A percentile compares a stretch with the other conserved stretches of the same genome.
phyloP scores from a whole-genome alignment of 805 yeast genomes.

The Nakazawaea wyomingensis region DNA sequence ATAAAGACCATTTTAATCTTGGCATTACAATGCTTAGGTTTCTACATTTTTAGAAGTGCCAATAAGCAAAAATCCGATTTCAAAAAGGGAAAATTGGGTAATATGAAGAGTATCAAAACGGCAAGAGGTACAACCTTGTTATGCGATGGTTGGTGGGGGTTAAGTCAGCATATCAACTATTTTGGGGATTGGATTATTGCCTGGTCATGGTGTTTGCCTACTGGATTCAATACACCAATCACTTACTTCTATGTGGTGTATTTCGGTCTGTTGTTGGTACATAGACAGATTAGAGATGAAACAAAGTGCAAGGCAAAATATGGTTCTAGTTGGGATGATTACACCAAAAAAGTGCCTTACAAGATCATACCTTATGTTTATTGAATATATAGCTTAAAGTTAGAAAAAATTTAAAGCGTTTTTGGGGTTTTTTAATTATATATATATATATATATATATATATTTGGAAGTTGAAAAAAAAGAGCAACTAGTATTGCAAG shows the following conservation, averaged over 20 bases:
- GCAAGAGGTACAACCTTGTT: slow-evolving; percentile 73
- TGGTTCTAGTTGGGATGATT: slow-evolving; percentile 80
- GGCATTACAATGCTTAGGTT: slow-evolving; percentile 55
- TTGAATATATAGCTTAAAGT: no score
- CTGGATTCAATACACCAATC: slow-evolving; percentile 74
- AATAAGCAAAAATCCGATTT: slow-evolving; percentile 83
- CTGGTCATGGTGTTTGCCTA: slow-evolving; percentile 86
- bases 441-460: no score
- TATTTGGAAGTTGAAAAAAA: no score
- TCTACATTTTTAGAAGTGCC: slow-evolving; percentile 75
- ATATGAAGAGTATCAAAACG: slow-evolving; percentile 67
- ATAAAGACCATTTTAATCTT: slow-evolving; percentile 35
- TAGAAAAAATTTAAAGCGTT: no score
- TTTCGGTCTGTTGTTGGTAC: slow-evolving; percentile 76
- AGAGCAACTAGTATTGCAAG: no score
- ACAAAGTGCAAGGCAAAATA: slow-evolving; percentile 84
- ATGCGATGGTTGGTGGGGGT: slow-evolving; percentile 95
- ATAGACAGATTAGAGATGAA: slow-evolving; percentile 89
- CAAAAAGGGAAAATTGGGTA: slow-evolving; percentile 67
- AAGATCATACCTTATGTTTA: slow-evolving; percentile 87
- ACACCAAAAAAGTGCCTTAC: slow-evolving; percentile 77
- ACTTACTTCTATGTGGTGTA: slow-evolving; percentile 85
- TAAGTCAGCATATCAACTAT: slow-evolving; percentile 89
- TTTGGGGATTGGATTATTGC: slow-evolving; percentile 94
- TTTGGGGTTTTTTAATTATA: no score